phyloP scores from a whole-genome alignment of 257 asterid species.

The Paraleonurus japonicus region DNA sequence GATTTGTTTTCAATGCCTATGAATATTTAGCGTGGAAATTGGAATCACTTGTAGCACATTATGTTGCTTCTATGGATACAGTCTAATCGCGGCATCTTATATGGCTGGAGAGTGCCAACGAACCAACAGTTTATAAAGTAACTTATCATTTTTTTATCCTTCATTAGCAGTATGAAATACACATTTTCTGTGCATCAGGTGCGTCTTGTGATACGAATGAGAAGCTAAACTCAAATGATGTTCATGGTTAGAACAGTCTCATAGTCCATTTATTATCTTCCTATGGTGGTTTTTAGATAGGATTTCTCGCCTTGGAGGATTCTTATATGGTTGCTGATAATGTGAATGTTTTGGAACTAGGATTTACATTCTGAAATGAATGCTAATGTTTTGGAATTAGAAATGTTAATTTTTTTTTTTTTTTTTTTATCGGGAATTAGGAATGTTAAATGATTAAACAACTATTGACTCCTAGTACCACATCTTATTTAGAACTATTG shows the following conservation, averaged over 20 bases:
- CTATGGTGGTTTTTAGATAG: background rate
- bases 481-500: background rate
- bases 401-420: too few relatives aligned
- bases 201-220: constrained; percentile 13
- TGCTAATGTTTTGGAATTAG: background rate
- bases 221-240: background rate
- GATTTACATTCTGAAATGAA: constrained; percentile 7
- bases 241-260: background rate
- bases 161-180: background rate
- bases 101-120: background rate
- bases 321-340: background rate
- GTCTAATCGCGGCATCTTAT: background rate
- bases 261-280: background rate
- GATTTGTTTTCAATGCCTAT: constrained; percentile 7
- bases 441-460: too few relatives aligned
- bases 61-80: background rate
- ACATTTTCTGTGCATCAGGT: background rate
- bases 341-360: background rate
- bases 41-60: constrained; percentile 1
- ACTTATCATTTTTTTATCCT: background rate
- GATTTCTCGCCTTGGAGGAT: background rate
- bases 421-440: too few relatives aligned
- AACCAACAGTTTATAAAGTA: background rate
- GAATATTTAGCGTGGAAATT: constrained; percentile 10
- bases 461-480: background rate